phyloP scores from a whole-genome alignment of 768 basidiomycete genomes.

The Krasilnikovozyma curviuscula region DNA sequence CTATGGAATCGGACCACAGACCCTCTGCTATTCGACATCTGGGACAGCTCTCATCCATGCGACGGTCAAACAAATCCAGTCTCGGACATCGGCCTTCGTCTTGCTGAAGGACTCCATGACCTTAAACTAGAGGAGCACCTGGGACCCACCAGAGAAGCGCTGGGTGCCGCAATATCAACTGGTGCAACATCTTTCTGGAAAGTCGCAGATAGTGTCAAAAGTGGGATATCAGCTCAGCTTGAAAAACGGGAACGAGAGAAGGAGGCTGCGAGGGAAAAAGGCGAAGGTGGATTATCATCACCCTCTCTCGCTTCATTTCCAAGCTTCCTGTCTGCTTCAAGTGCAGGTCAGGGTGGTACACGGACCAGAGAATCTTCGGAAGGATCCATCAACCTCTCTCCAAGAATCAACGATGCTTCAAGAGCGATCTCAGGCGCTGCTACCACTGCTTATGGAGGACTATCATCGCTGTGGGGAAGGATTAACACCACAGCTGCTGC shows the following conservation, averaged over 20 bases:
- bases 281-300: too few relatives aligned
- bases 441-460: too few relatives aligned
- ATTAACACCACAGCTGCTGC: too few relatives aligned
- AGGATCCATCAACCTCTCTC: too few relatives aligned
- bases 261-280: too few relatives aligned
- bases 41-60: constrained; percentile 43
- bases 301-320: too few relatives aligned
- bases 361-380: too few relatives aligned
- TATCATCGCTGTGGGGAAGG: too few relatives aligned
- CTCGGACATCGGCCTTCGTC: constrained; percentile 72
- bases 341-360: too few relatives aligned
- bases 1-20: constrained; percentile 85
- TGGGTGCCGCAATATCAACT: constrained; percentile 50
- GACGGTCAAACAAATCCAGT: constrained; percentile 75
- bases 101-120: constrained; percentile 86
- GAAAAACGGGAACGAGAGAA: constrained; percentile 16
- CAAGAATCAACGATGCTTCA: too few relatives aligned
- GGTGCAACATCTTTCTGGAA: constrained; percentile 70
- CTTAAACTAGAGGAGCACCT: constrained; percentile 80
- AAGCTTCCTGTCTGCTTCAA: too few relatives aligned
- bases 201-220: constrained; percentile 67
- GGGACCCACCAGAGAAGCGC: constrained; percentile 78
- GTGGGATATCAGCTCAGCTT: constrained; percentile 28
- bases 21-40: constrained; percentile 78
- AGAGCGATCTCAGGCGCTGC: too few relatives aligned